A percentile compares a stretch with the other conserved stretches of the same genome.
Evolutionary conservation across 2,329 filamentous ascomycete species (phyloP).

Genomic region (Chrysoporthe cubensis): DNA sequence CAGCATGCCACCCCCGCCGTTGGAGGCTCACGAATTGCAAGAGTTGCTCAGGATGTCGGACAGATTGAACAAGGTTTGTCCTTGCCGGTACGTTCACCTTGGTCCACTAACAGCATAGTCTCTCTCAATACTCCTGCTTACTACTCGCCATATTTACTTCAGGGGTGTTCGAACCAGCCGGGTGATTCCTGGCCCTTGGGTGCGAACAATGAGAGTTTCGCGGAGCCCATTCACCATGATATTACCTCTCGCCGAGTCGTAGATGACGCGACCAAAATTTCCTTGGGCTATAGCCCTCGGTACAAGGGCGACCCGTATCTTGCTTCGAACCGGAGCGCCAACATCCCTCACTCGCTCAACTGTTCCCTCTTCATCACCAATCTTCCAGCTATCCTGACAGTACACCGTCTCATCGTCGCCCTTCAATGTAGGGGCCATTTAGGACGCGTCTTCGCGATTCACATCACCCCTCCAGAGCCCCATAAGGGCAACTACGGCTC

Average conservation of each 20-base stretch:
- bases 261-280: not conserved
- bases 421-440: conserved; percentile 50
- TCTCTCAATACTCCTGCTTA: not conserved
- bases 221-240: not conserved
- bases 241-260: not conserved
- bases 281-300: conserved; percentile 39
- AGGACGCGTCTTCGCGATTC: conserved; percentile 56
- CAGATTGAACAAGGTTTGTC: not conserved
- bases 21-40: not conserved
- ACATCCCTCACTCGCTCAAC: conserved; percentile 47
- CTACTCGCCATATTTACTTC: not conserved
- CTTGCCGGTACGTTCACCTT: not conserved
- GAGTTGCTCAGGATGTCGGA: not conserved
- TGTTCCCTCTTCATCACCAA: conserved; percentile 58
- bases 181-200: not conserved
- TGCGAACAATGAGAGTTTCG: not conserved
- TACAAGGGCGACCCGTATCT: conserved; percentile 46
- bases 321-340: conserved; percentile 43
- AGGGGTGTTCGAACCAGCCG: not conserved
- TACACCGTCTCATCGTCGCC: conserved; percentile 47
- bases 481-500: conserved; percentile 39
- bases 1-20: not conserved
- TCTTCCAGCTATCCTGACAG: conserved; percentile 48
- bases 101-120: not conserved
- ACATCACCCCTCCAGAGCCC: conserved; percentile 54